phyloP scores from a whole-genome alignment of 1,284 basidiomycete species.

The Amanita bisporigera region DNA sequence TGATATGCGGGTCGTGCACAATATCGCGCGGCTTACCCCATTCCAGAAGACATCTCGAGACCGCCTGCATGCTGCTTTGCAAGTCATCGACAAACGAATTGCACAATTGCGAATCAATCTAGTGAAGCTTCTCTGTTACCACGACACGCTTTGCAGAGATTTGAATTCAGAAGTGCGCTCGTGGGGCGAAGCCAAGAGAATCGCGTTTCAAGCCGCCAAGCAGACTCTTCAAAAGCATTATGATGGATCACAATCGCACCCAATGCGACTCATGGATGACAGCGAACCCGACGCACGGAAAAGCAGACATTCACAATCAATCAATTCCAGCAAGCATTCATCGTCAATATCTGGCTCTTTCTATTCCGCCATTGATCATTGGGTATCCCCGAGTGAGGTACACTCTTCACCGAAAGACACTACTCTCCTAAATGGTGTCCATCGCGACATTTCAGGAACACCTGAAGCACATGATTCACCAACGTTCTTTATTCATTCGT shows the following conservation, averaged over 20 bases:
- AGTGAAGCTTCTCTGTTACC: constrained; percentile 74
- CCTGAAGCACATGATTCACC: neutral
- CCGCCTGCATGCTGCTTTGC: constrained; percentile 66
- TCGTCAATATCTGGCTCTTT: constrained; percentile 64
- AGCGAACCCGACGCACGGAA: constrained; percentile 34
- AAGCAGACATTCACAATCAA: constrained; percentile 25
- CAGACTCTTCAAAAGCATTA: constrained; percentile 60
- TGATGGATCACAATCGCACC: neutral
- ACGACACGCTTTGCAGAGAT: constrained; percentile 76
- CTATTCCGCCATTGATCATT: constrained; percentile 67
- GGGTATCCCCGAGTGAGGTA: constrained; percentile 49
- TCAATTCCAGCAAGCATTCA: constrained; percentile 43
- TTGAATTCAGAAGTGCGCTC: constrained; percentile 73
- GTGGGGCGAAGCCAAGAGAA: constrained; percentile 68
- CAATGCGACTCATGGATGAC: neutral
- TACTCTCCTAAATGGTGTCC: neutral
- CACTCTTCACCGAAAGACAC: constrained; percentile 27
- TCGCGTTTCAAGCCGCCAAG: constrained; percentile 75
- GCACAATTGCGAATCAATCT: constrained; percentile 75
- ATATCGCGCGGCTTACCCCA: constrained; percentile 86
- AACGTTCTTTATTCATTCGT: neutral
- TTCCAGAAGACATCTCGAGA: constrained; percentile 87
- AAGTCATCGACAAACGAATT: constrained; percentile 70
- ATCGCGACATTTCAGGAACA: neutral
- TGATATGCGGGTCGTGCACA: constrained; percentile 76